These are phyloP conservation scores for Venturia effusa DNA, from an alignment of 2,329 filamentous ascomycete species.

Conservation along the genomic window DNA sequence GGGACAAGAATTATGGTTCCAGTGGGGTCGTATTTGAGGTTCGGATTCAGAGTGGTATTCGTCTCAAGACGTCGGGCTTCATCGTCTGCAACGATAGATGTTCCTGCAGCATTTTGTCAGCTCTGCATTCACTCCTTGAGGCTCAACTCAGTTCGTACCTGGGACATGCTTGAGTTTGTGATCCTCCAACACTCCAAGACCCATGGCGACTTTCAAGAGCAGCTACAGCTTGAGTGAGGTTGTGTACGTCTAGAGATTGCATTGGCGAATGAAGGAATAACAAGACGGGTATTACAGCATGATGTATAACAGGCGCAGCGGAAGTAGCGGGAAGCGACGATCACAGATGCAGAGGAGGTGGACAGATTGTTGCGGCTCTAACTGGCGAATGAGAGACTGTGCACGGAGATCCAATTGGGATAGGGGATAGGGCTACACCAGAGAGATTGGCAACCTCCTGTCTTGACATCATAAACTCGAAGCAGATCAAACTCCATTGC, in stretches of 20 bases:
- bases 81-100: conserved; percentile 29
- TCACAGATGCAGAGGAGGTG: background rate
- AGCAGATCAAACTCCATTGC: too few species aligned
- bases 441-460: background rate
- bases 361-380: background rate
- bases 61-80: conserved; percentile 21
- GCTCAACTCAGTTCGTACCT: conserved; percentile 39
- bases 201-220: conserved; percentile 35
- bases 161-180: conserved; percentile 58
- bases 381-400: background rate
- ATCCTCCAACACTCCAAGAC: conserved; percentile 64
- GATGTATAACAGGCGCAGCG: background rate
- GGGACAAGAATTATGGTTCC: conserved; percentile 72
- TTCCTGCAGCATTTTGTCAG: conserved; percentile 23
- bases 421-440: background rate
- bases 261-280: too few species aligned
- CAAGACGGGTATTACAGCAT: background rate
- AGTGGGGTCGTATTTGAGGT: conserved; percentile 60
- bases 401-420: background rate
- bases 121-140: conserved; percentile 13
- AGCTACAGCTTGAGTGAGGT: background rate
- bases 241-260: background rate
- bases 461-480: too few species aligned
- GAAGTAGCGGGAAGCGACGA: background rate
- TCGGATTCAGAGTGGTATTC: conserved; percentile 22